Evolutionary conservation across 73 alveolate genomes (phyloP).

Genomic region (Paramecium tetraurelia): DNA sequence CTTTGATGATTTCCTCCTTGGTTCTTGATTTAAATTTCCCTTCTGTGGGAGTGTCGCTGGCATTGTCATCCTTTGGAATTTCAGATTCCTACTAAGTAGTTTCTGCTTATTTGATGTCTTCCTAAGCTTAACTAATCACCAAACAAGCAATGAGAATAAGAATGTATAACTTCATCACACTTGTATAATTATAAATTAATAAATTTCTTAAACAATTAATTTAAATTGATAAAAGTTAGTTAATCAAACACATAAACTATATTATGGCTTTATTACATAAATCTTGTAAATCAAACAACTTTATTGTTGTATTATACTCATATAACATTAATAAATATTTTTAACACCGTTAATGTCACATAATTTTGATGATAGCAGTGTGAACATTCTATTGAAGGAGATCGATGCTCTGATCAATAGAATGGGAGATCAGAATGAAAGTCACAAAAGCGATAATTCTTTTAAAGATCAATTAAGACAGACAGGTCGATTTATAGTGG

Average conservation of each 20-base stretch:
- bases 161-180: conserved; percentile 8
- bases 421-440: background rate
- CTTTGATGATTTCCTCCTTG: conserved; percentile 12
- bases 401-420: conserved; percentile 12
- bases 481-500: background rate
- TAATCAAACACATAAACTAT: background rate
- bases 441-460: background rate
- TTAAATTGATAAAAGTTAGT: background rate
- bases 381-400: background rate
- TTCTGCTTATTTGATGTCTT: background rate
- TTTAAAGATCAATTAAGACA: background rate
- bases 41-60: background rate
- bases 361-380: background rate
- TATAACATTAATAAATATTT: background rate
- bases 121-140: background rate
- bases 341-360: conserved; percentile 5
- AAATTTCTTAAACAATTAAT: background rate
- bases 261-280: background rate
- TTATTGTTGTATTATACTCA: background rate
- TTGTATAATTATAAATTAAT: background rate
- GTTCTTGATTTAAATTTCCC: background rate
- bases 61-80: background rate
- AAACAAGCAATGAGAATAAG: background rate
- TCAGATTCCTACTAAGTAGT: background rate
- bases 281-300: background rate